A percentile compares a stretch with the other conserved stretches of the same genome.
Conservation (phyloP, 225 moss, liverwort and hornwort genomes). For the Pseudisothecium myosuroides region DNA sequence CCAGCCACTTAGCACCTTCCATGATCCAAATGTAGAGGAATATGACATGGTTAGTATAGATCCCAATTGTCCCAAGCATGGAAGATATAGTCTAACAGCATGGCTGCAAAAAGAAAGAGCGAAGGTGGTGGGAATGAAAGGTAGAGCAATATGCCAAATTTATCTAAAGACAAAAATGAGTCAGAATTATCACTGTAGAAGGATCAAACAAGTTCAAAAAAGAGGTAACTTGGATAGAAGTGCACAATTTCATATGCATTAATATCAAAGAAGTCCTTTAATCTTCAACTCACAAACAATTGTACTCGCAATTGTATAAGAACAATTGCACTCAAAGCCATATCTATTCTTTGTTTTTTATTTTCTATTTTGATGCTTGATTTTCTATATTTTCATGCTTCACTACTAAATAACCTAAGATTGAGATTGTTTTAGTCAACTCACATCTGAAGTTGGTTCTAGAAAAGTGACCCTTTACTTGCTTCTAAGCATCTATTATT, state of each 20-base stretch:
- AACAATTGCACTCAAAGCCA: neutral
- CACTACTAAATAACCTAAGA: fast-evolving
- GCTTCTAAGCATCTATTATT: fast-evolving
- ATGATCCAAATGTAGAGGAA: neutral
- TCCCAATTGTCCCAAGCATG: slow-evolving; percentile 18
- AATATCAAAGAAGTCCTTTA: neutral
- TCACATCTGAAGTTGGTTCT: neutral
- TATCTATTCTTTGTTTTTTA: neutral
- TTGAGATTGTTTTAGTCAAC: neutral
- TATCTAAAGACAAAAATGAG: neutral
- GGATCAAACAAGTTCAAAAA: neutral
- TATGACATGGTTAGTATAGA: slow-evolving; percentile 19
- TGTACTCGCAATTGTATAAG: too few relatives aligned
- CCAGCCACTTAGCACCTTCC: neutral
- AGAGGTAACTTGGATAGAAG: neutral
- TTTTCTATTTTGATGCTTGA: too few relatives aligned
- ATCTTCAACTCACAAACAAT: neutral
- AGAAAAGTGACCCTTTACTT: neutral
- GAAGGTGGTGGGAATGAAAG: neutral
- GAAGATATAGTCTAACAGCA: slow-evolving; percentile 10
- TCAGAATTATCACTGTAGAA: neutral
- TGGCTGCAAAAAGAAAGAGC: slow-evolving; percentile 1
- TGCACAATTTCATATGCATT: neutral
- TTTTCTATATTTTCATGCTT: too few relatives aligned
- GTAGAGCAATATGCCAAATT: neutral